Conservation (phyloP, 2,329 filamentous ascomycete species). For the Cladosporium sp. region DNA sequence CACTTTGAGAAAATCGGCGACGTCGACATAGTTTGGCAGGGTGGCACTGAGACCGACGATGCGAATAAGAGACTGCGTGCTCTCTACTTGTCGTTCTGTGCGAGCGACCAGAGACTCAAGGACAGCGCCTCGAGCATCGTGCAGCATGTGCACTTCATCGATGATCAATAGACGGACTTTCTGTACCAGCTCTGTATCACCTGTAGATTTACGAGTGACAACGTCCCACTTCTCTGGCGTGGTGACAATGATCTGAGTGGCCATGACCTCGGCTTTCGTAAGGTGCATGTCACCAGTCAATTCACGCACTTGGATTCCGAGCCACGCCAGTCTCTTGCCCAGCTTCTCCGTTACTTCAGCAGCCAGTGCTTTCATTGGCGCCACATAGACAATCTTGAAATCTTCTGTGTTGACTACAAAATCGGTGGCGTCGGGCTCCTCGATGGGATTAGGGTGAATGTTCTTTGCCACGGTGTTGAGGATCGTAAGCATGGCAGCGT, state of each 20-base stretch:
- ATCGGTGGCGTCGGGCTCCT: slow-evolving; percentile 67
- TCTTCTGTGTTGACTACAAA: slow-evolving; percentile 80
- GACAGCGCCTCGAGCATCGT: slow-evolving; percentile 93
- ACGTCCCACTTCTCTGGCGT: slow-evolving; percentile 99
- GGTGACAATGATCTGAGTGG: slow-evolving; percentile 96
- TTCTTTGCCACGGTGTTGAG: slow-evolving; percentile 88
- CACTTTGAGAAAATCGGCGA: slow-evolving; percentile 93
- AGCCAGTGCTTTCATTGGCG: slow-evolving; percentile 96
- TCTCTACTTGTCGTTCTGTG: slow-evolving; percentile 94
- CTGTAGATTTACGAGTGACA: slow-evolving; percentile 92
- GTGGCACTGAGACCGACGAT: slow-evolving; percentile 95
- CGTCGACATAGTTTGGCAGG: slow-evolving; percentile 92
- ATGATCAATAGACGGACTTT: slow-evolving; percentile 96
- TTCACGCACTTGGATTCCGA: slow-evolving; percentile 87
- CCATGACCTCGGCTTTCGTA: slow-evolving; percentile 90
- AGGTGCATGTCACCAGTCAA: slow-evolving; percentile 98
- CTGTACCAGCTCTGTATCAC: slow-evolving; percentile 94
- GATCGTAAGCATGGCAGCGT: slow-evolving; percentile 95
- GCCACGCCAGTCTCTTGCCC: slow-evolving; percentile 85
- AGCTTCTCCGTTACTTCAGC: slow-evolving; percentile 95
- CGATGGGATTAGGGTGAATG: slow-evolving; percentile 71
- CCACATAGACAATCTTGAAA: slow-evolving; percentile 98
- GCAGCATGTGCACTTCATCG: slow-evolving; percentile 98
- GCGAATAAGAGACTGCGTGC: slow-evolving; percentile 93
- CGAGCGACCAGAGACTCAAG: slow-evolving; percentile 92